These are phyloP conservation scores for Pestalotiopsis sp. DNA, from an alignment of 2,329 filamentous ascomycete species.

Conservation along the genomic window DNA sequence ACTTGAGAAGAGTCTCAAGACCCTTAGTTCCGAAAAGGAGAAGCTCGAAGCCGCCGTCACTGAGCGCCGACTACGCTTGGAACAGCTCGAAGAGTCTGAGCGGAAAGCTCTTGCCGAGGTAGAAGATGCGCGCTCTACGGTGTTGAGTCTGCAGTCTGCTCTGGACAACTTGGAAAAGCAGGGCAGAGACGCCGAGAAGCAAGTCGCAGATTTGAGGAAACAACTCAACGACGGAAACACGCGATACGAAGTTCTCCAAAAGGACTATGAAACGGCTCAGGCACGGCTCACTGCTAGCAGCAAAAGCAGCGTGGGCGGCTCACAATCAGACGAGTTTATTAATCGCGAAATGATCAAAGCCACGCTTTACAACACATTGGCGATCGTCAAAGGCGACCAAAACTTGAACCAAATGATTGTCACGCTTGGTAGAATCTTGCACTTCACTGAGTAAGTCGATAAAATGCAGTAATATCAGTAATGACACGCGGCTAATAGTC, in stretches of 20 bases:
- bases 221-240: conserved; percentile 77
- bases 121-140: conserved; percentile 74
- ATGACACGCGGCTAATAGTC: not conserved
- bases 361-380: too few relatives aligned
- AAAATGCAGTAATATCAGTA: not conserved
- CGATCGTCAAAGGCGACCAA: conserved; percentile 74
- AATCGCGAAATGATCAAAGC: not conserved
- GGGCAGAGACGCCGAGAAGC: conserved; percentile 80
- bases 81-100: conserved; percentile 74
- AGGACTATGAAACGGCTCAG: conserved; percentile 61
- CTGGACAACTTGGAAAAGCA: conserved; percentile 88
- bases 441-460: conserved; percentile 70
- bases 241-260: conserved; percentile 79
- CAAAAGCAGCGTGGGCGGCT: conserved; percentile 49
- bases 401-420: conserved; percentile 76
- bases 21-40: conserved; percentile 73
- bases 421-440: conserved; percentile 74
- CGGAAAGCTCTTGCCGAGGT: conserved; percentile 73
- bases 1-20: conserved; percentile 75
- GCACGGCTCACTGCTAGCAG: conserved; percentile 44
- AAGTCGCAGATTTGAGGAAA: conserved; percentile 74
- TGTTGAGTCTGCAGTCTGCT: conserved; percentile 76
- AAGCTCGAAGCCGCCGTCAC: conserved; percentile 74
- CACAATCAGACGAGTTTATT: conserved; percentile 43
- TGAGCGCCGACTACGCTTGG: conserved; percentile 73